Evolutionary conservation across 1,284 basidiomycete genomes (phyloP), one percentile per base, ranked within the genome.

Genomic region (Ganoderma multipileum): DNA sequence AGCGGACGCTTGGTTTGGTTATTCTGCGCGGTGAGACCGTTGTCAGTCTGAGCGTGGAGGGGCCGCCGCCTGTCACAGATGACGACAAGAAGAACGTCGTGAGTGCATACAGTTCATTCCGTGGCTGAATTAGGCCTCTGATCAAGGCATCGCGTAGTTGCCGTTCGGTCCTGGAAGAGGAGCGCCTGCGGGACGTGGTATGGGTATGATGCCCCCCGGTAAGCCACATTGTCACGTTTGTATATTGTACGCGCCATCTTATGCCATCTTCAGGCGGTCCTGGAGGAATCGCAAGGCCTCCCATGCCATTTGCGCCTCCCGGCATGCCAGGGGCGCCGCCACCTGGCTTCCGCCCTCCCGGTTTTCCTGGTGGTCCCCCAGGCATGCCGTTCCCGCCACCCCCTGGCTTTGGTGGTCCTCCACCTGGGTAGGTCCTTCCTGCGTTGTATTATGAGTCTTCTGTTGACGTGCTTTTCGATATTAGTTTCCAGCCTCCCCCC

Each of bases 1-100:
- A 99, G 84, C 90, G 98, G 68, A 92, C 95, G 0, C 87, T 99
- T 33, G 98, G 98, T 30, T 87, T 99, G 47, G 95, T 99, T 66
- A 99, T 99, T 77, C 83, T 99, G 73, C 89, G 98, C 69, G 98
- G 98, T 70, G 98, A 99, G 82, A 95, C 95, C 1, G 95, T 99
- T 59, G 97, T 99, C 77, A 96, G 94, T 77, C 86, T 99, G 75
- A 93, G 90, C 71, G 96, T 99, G 30, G 98, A 99, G 80, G 97
- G 97, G 3, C 97, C 97, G 2, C 98, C 98, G 55, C 97, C 98
- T 5, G 88, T 91, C 20, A 89, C 91, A n/a, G 94, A 96, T 66
- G 93, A 95, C 23, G 92, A 95, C 76, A 96, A 96, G 80, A 93
- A 95, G 82, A 91, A 89, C 76, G 87, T 82, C 67, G 90, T 92